These are phyloP conservation scores for Volvox reticuliferus DNA, from an alignment of 139 green algal species.

Conservation along the genomic window DNA sequence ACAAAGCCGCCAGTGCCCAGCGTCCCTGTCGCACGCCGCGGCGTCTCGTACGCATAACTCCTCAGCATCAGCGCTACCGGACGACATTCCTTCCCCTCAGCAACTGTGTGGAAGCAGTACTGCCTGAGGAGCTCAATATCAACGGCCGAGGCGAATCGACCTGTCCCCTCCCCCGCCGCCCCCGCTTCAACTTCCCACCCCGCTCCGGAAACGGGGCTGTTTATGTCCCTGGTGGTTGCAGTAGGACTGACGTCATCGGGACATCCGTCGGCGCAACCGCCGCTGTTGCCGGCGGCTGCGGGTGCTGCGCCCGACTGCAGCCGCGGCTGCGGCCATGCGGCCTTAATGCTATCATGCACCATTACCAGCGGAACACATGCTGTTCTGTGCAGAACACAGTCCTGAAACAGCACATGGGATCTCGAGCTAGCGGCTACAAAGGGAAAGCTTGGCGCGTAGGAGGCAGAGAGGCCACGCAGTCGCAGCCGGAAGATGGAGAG, in stretches of 20 bases:
- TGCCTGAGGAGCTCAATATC: background rate
- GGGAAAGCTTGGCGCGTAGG: constrained; percentile 12
- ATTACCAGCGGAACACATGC: background rate
- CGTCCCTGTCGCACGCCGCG: background rate
- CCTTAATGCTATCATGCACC: constrained; percentile 8
- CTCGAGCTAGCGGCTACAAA: background rate
- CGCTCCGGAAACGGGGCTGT: background rate
- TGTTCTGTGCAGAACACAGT: background rate
- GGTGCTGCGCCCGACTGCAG: background rate
- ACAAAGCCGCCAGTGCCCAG: background rate
- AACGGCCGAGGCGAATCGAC: background rate
- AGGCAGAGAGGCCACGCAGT: background rate
- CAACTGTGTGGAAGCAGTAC: constrained; percentile 1
- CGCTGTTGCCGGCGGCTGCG: background rate
- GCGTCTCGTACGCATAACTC: background rate
- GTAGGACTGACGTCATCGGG: too few species aligned
- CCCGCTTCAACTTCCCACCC: background rate
- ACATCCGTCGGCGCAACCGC: too few species aligned
- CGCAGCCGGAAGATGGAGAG: background rate
- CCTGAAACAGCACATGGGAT: background rate
- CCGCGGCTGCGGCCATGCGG: background rate
- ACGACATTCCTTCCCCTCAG: background rate
- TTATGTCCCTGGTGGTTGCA: too few species aligned
- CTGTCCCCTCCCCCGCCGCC: background rate
- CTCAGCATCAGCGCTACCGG: background rate